A percentile compares a stretch with the other conserved stretches of the same genome.
Evolutionary conservation across 192 early-diverging fungal species (phyloP).

Genomic region (Lunasporangiospora selenospora): DNA sequence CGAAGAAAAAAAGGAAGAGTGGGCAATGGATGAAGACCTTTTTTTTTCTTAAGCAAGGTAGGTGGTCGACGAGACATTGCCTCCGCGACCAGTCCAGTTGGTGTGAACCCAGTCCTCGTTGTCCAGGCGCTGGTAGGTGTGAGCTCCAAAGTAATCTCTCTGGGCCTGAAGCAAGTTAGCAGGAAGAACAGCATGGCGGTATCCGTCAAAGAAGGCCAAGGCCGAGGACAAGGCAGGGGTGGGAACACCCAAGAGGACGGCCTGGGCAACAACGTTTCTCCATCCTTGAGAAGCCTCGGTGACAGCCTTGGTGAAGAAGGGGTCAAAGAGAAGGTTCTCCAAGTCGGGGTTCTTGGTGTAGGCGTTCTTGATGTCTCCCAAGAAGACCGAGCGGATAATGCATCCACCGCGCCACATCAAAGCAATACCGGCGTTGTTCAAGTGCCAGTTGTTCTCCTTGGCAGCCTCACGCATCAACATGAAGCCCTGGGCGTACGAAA

Average conservation of each 20-base stretch:
- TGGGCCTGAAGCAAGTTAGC: slow-evolving; percentile 98
- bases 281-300: slow-evolving; percentile 84
- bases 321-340: slow-evolving; percentile 92
- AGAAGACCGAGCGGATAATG: slow-evolving; percentile 97
- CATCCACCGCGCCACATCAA: slow-evolving; percentile 99
- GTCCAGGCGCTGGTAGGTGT: slow-evolving; percentile 90
- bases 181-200: slow-evolving; percentile 86
- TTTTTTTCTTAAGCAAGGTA: slow-evolving; percentile 68
- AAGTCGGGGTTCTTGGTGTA: slow-evolving; percentile 88
- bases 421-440: slow-evolving; percentile 98
- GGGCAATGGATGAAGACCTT: no score
- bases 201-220: slow-evolving; percentile 97
- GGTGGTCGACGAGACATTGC: slow-evolving; percentile 60
- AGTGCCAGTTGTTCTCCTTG: slow-evolving; percentile 90
- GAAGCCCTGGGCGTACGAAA: slow-evolving; percentile 99
- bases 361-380: slow-evolving; percentile 97
- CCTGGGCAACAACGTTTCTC: slow-evolving; percentile 87
- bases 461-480: slow-evolving; percentile 98
- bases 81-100: slow-evolving; percentile 99
- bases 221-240: slow-evolving; percentile 91
- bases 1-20: neutral
- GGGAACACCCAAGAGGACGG: slow-evolving; percentile 86
- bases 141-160: slow-evolving; percentile 99
- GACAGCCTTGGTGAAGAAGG: slow-evolving; percentile 95
- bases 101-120: slow-evolving; percentile 86